Evolutionary conservation across 148 eudicot species (phyloP).

Genomic region (Rheum nobile): DNA sequence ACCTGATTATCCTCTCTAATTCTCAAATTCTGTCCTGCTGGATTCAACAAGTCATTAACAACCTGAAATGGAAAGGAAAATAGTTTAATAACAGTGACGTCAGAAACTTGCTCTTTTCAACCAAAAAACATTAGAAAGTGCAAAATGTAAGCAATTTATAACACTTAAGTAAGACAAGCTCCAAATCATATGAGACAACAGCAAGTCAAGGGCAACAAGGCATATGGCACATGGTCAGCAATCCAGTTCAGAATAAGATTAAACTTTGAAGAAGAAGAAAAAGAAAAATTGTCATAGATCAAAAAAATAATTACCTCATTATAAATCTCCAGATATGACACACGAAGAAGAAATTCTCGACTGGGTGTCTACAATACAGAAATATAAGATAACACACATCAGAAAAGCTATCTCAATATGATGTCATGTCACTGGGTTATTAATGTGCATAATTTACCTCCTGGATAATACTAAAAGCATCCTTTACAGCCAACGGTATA

Average conservation of each 20-base stretch:
- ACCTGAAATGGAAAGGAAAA: constrained; percentile 43
- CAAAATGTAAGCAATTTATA: not conserved
- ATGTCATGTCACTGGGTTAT: not conserved
- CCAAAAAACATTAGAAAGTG: not conserved
- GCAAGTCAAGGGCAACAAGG: not conserved
- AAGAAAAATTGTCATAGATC: not conserved
- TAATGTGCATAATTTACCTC: constrained; percentile 43
- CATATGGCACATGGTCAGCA: not conserved
- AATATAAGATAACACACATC: not conserved
- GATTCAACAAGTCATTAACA: constrained; percentile 94
- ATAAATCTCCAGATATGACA: constrained; percentile 92
- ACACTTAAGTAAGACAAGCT: not conserved
- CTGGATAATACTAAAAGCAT: constrained; percentile 95
- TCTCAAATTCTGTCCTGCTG: constrained; percentile 94
- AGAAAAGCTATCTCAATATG: not conserved
- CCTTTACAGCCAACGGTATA: constrained; percentile 98
- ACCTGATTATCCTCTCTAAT: constrained; percentile 97
- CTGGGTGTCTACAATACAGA: constrained; percentile 60
- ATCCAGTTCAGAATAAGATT: not conserved
- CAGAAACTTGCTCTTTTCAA: not conserved
- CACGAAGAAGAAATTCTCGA: constrained; percentile 92
- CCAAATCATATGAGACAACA: not conserved
- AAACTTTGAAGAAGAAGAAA: not conserved
- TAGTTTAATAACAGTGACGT: not conserved
- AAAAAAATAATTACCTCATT: constrained; percentile 60